Base-by-base conservation (phyloP, 176 grass and related monocot species). In the Zizania latifolia region DNA sequence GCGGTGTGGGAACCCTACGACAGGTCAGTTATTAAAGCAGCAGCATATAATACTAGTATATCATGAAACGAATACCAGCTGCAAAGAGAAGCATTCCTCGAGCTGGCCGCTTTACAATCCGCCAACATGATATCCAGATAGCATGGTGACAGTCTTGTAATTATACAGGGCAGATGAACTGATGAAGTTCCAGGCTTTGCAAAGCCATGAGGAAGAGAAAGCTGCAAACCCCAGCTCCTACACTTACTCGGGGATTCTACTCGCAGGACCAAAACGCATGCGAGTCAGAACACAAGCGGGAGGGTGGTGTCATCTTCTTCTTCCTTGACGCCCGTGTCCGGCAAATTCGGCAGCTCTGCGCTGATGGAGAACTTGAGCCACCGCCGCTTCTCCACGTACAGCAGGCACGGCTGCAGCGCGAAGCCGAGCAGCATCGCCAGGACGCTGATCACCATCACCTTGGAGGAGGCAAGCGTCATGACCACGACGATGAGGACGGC, bases 301-400 rank as follows among this genome's bases (percentile, higher is more conserved):
- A n/a, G n/a, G 11, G 39, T 40, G 0, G 27, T 9, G 1, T 66
- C 72, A 39, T 86, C 75, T 37, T 66, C 72, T 33, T 86, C 75
- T 37, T 64, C 76, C 8, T 58, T 56, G 16, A 55, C 43, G 4
- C 56, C 14, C 1, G 76, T 63, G 64, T 81, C 75, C 17, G 55
- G 53, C 61, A 91, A 78, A 59, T 93, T 78, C 23, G 88, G 86
- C 1, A 97, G 89, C 2, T 93, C 88, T 0, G 66, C 61, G 4
- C 82, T 93, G n/a, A 83, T 26, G 40, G 90, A 89, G 74, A 93
- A 97, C 57, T 71, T 65, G 16, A 91, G 33, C 80, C 89, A 91
- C 30, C 46, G 67, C 58, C 65, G 86, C 62, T 91, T 95, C 62
- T 89, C 84, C 33, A 81, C 75, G 21, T 85, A 88, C 58, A 81